Conservation (phyloP, 768 basidiomycete genomes). For the Phaeotremella fagi region DNA sequence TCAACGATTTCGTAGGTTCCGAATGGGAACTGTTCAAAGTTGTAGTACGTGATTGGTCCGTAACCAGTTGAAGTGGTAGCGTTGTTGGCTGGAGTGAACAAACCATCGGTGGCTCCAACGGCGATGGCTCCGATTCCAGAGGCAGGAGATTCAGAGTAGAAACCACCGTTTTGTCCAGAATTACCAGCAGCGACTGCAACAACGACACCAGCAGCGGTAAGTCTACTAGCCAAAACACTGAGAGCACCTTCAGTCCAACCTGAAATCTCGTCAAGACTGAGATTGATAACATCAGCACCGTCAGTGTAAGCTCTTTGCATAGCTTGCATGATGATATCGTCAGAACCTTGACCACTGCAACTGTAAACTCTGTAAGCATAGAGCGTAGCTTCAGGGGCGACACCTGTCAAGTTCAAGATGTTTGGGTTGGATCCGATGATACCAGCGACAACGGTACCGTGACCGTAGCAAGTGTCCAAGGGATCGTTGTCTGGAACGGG, state of each 20-base stretch:
- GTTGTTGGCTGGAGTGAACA: constrained; percentile 58
- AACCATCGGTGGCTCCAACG: constrained; percentile 48
- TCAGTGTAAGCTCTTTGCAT: constrained; percentile 53
- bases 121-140: constrained; percentile 58
- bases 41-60: constrained; percentile 54
- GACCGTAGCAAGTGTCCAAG: constrained; percentile 42
- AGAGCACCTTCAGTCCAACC: constrained; percentile 62
- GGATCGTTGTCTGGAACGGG: constrained; percentile 44
- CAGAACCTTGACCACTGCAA: constrained; percentile 53
- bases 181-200: constrained; percentile 63
- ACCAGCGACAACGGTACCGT: constrained; percentile 50
- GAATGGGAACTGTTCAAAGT: constrained; percentile 54
- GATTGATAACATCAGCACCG: constrained; percentile 60
- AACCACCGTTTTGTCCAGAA: constrained; percentile 58
- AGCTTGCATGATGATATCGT: constrained; percentile 53
- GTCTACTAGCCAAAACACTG: constrained; percentile 59
- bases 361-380: constrained; percentile 57
- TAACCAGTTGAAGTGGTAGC: constrained; percentile 54
- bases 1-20: constrained; percentile 56
- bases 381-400: constrained; percentile 60
- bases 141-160: constrained; percentile 58
- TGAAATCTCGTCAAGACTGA: constrained; percentile 57
- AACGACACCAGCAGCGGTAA: constrained; percentile 58
- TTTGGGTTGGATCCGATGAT: constrained; percentile 53
- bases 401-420: constrained; percentile 63